Evolutionary conservation across 2,329 filamentous ascomycete species (phyloP).

Genomic region (Calonectria hawksworthii): DNA sequence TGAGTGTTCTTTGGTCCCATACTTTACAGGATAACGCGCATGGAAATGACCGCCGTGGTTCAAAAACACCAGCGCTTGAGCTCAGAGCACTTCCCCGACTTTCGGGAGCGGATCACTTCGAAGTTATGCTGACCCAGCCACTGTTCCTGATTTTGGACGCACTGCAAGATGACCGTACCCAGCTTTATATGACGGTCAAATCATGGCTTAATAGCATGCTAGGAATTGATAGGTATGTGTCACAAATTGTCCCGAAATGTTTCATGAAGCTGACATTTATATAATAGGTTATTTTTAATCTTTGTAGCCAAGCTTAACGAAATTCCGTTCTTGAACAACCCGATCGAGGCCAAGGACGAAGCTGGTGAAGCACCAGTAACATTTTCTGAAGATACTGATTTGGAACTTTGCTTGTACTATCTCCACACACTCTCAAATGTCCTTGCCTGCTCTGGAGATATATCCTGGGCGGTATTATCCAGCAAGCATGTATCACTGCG

Average conservation of each 20-base stretch:
- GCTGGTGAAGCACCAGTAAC: slow-evolving; percentile 29
- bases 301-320: slow-evolving; percentile 71
- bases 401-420: slow-evolving; percentile 84
- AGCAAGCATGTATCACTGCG: slow-evolving; percentile 62
- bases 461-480: slow-evolving; percentile 79
- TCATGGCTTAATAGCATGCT: slow-evolving; percentile 82
- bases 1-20: slow-evolving; percentile 87
- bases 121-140: slow-evolving; percentile 83
- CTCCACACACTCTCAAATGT: slow-evolving; percentile 81
- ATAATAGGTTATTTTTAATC: slow-evolving; percentile 69
- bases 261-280: slow-evolving; percentile 25
- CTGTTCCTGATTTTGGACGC: slow-evolving; percentile 86
- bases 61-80: slow-evolving; percentile 59
- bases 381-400: slow-evolving; percentile 73
- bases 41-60: slow-evolving; percentile 61
- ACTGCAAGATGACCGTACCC: slow-evolving; percentile 78
- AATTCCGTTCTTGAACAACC: slow-evolving; percentile 63
- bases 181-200: slow-evolving; percentile 82
- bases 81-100: slow-evolving; percentile 56
- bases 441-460: slow-evolving; percentile 74
- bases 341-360: slow-evolving; percentile 34
- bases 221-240: slow-evolving; percentile 72
- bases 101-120: slow-evolving; percentile 73
- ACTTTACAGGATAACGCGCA: slow-evolving; percentile 72
- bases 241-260: neutral